These are phyloP conservation scores for Lizanozyma gosingica DNA, from an alignment of 1,139 yeast genomes.

Conservation along the genomic window DNA sequence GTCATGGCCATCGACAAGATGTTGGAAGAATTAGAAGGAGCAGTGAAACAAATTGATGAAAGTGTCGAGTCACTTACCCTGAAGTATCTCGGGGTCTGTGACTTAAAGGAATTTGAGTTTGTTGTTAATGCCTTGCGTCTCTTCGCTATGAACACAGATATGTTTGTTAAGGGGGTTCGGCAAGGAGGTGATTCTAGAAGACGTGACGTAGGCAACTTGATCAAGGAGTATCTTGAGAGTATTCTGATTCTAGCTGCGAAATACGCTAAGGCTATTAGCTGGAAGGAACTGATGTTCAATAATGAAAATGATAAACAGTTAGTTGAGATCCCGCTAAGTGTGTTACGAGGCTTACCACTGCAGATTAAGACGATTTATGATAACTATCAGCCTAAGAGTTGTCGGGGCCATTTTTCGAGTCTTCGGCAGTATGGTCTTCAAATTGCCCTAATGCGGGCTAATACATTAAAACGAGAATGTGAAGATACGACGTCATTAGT, in stretches of 20 bases:
- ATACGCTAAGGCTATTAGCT: background rate
- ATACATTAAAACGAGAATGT: background rate
- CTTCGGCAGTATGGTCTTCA: background rate
- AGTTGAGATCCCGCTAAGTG: background rate
- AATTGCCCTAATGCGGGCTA: background rate
- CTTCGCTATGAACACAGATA: background rate
- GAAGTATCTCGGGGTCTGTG: background rate
- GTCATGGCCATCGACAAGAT: background rate
- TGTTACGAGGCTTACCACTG: background rate
- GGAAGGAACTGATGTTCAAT: background rate
- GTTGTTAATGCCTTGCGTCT: background rate
- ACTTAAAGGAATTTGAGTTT: background rate
- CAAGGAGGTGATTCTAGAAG: background rate
- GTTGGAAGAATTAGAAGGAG: background rate
- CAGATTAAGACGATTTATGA: background rate
- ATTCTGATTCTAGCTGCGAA: too few species aligned
- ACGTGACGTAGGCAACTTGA: background rate
- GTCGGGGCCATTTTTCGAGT: background rate
- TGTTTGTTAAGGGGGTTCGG: background rate
- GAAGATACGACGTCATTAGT: too few species aligned
- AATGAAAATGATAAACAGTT: background rate
- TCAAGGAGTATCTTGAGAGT: background rate
- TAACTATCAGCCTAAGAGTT: background rate
- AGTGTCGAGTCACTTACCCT: background rate
- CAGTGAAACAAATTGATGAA: background rate